A percentile compares a stretch with the other conserved stretches of the same genome.
Conservation (phyloP, 768 basidiomycete species). For the Psilocybe sp. region DNA sequence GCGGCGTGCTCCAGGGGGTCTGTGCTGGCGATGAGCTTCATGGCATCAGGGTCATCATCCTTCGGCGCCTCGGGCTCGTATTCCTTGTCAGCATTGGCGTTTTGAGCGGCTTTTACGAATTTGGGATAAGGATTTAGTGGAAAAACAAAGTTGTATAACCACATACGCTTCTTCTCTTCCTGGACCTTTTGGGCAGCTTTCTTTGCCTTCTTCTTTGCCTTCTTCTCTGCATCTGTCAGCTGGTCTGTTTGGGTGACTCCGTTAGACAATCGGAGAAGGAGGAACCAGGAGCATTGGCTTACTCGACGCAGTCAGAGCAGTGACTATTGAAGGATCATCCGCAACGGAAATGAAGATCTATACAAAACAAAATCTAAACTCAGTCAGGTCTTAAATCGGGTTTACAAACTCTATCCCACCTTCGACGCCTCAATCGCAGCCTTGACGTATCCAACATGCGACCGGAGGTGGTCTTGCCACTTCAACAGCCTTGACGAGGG, state of each 20-base stretch:
- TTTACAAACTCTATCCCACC: conserved; percentile 33
- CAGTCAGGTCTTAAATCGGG: conserved; percentile 2
- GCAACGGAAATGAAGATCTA: conserved; percentile 74
- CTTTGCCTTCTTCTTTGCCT: conserved; percentile 85
- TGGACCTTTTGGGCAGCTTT: conserved; percentile 63
- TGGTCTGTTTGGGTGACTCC: conserved; percentile 26
- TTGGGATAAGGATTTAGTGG: neutral
- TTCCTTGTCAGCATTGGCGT: conserved; percentile 65
- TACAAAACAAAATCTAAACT: neutral
- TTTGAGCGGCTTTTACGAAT: conserved; percentile 27
- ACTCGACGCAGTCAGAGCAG: conserved; percentile 38
- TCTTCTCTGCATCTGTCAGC: conserved; percentile 66
- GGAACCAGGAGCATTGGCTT: too few relatives aligned
- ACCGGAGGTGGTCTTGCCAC: conserved; percentile 80
- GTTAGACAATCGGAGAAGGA: neutral
- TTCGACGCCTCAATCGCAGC: conserved; percentile 70
- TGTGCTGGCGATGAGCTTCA: conserved; percentile 57
- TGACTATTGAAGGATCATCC: conserved; percentile 67
- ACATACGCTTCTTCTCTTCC: conserved; percentile 73
- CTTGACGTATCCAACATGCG: conserved; percentile 72
- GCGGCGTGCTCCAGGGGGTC: conserved; percentile 76
- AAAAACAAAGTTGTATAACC: conserved; percentile 9
- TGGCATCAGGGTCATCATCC: conserved; percentile 85
- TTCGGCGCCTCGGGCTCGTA: conserved; percentile 52
- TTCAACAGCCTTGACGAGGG: conserved; percentile 60